These are phyloP conservation scores for Apium graveolens DNA, from an alignment of 129 eudicot species.

Conservation along the genomic window DNA sequence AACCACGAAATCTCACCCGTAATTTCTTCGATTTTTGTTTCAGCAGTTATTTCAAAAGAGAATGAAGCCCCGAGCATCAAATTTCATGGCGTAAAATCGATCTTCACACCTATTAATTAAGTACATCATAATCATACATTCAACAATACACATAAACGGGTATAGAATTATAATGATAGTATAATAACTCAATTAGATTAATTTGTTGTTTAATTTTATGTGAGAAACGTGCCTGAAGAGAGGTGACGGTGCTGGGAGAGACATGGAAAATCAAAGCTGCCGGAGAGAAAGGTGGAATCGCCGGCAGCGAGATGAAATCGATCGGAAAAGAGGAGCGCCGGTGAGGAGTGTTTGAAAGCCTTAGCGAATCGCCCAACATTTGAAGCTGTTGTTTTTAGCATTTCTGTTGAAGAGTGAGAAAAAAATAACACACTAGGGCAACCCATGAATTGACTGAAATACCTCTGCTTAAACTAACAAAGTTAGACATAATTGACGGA, in stretches of 20 bases:
- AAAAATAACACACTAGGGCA: neutral
- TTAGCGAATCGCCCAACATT: conserved; percentile 32
- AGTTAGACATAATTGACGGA: too few species aligned
- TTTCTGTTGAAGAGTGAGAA: neutral
- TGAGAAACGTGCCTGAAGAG: conserved; percentile 5
- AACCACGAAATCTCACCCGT: conserved; percentile 39
- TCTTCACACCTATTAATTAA: conserved; percentile 12
- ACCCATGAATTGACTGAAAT: too few species aligned
- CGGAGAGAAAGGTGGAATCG: conserved; percentile 6
- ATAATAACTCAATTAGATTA: neutral
- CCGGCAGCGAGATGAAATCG: conserved; percentile 5
- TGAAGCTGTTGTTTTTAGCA: conserved; percentile 30
- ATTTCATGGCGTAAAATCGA: conserved; percentile 14
- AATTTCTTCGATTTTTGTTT: conserved; percentile 23
- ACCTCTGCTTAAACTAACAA: too few species aligned
- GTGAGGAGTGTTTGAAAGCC: conserved; percentile 18
- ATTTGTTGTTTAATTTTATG: neutral
- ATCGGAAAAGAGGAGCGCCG: conserved; percentile 15
- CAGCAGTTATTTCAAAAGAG: conserved; percentile 36
- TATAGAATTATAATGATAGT: neutral
- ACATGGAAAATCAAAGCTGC: conserved; percentile 4
- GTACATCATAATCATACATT: conserved; percentile 5
- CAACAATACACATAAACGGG: neutral
- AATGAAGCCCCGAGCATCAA: conserved; percentile 37
- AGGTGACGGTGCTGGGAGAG: neutral